Evolutionary conservation across 2,329 filamentous ascomycete species (phyloP), one percentile per base, ranked within the genome.

Genomic region (Dissoconium aciculare): DNA sequence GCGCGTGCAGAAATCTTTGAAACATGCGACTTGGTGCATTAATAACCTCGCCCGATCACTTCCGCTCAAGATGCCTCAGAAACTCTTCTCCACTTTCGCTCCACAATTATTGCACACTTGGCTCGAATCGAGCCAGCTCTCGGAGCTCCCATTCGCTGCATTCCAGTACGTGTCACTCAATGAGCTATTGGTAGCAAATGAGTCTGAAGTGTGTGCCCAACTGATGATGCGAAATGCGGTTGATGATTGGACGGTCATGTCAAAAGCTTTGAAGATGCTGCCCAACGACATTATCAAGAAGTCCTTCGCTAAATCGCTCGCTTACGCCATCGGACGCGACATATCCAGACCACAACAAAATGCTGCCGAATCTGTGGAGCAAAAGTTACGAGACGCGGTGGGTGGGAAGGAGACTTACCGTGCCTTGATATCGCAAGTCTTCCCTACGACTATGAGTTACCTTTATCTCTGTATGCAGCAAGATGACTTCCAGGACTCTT

Each of bases 51-150:
- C 85, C 3, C 56, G 52, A 9, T 64, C 67, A 1, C 66, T 94
- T 17, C 57, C 65, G 0, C 65, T 95, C 13, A 55, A 64, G 14
- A 71, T 72, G 26, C 64, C 83, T 0, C 71, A 66, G 43, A 68
- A 76, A 17, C 59, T 99, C 1, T 94, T 98, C 49, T 62, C 63
- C 4, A 62, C 95, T 1, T 98, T 95, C 49, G 75, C 82, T 5
- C 74, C 85, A 2, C 89, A 98, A 47, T 64, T 98, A 5, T 61
- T 95, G 3, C 93, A 82, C 50, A 93, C 84, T 0, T 98, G 85
- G 87, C 69, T 91, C 3, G 73, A 82, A 38, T 58, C 31, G 3
- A 31, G 59, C 1, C 56, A 60, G 1, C 60, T 93, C 5, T 62
- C 68, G n/a, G 64, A 71, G 3, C 79, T 98, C 28, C 87, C 89